A percentile compares a stretch with the other conserved stretches of the same genome.
Evolutionary conservation across 306 rosid genomes (phyloP).

Genomic region (Astragalus membranaceus): DNA sequence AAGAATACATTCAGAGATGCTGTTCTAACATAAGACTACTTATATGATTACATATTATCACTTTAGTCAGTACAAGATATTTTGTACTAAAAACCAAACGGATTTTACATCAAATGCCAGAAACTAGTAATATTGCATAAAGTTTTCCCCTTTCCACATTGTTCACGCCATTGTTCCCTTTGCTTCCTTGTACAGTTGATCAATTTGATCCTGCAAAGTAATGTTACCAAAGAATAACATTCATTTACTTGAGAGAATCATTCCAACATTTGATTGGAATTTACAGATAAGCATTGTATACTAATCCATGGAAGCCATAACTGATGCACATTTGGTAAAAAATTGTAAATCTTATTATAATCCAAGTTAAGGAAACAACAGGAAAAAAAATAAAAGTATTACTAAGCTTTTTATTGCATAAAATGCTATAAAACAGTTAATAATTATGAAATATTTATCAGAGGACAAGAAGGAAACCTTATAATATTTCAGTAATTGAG

Average conservation of each 20-base stretch:
- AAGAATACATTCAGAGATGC: not conserved
- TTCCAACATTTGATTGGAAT: not conserved
- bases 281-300: not conserved
- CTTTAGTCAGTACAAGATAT: not conserved
- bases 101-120: slow-evolving; percentile 4
- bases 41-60: not conserved
- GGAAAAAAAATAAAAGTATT: no score
- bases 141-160: not conserved
- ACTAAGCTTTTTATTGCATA: not conserved
- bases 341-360: not conserved
- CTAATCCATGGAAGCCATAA: not conserved
- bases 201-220: slow-evolving; percentile 54
- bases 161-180: slow-evolving; percentile 45
- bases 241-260: not conserved
- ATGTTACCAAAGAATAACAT: not conserved
- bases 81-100: slow-evolving; percentile 19
- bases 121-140: not conserved
- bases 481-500: slow-evolving; percentile 60
- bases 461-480: slow-evolving; percentile 39
- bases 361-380: not conserved
- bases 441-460: not conserved
- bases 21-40: not conserved
- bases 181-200: slow-evolving; percentile 59
- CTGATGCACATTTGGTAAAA: not conserved
- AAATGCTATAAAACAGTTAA: not conserved